phyloP scores from a whole-genome alignment of 176 grass and related monocot genomes.

The Otatea glauca region DNA sequence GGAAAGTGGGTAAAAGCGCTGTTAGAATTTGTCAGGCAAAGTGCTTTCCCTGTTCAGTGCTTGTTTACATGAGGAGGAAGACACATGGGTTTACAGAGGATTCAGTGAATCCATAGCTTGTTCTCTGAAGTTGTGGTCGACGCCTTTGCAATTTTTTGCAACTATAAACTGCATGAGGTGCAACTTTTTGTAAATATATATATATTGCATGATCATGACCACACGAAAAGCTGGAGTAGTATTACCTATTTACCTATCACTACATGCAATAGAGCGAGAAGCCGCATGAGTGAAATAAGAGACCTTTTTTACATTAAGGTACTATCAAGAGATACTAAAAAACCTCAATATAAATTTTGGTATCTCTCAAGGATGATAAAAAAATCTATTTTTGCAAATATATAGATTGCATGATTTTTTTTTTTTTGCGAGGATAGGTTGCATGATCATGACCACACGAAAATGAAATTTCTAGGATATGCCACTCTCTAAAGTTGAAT shows the following conservation, averaged over 20 bases:
- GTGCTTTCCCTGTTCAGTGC: background rate
- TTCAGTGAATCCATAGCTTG: background rate
- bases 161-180: background rate
- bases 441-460: background rate
- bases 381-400: no score
- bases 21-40: background rate
- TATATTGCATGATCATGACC: background rate
- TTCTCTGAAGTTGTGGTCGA: background rate
- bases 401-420: no score
- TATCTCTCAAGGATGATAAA: no score
- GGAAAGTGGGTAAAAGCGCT: conserved; percentile 30
- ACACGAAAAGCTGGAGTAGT: no score
- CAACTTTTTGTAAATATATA: background rate
- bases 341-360: no score
- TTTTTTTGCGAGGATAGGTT: no score
- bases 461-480: background rate
- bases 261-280: no score
- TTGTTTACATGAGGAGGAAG: background rate
- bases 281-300: no score
- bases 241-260: no score
- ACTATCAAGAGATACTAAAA: no score
- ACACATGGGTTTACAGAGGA: background rate
- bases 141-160: background rate
- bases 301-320: no score
- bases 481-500: background rate